Evolutionary conservation across 2,329 filamentous ascomycete species (phyloP).

Genomic region (Ciborinia camelliae): DNA sequence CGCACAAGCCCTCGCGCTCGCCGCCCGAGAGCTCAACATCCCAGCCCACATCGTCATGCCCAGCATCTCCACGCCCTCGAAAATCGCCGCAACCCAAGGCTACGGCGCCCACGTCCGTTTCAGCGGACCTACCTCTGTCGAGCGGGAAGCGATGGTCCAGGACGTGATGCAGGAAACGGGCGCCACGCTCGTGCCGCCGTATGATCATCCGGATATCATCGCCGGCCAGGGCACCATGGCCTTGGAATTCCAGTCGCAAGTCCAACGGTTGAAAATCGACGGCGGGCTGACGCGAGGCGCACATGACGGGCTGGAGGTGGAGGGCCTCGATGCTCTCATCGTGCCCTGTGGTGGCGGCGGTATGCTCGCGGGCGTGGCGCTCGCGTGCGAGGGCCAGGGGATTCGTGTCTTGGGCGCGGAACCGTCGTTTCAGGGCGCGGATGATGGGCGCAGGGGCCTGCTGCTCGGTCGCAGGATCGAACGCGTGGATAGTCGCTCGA

Average conservation of each 20-base stretch:
- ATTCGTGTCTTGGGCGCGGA: constrained; percentile 84
- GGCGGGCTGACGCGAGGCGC: constrained; percentile 23
- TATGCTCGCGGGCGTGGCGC: constrained; percentile 78
- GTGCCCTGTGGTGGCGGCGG: constrained; percentile 86
- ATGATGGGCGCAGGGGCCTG: constrained; percentile 75
- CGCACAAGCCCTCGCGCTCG: constrained; percentile 86
- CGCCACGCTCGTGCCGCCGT: constrained; percentile 80
- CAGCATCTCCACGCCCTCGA: constrained; percentile 74
- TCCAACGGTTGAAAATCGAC: constrained; percentile 48
- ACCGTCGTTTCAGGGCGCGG: constrained; percentile 75
- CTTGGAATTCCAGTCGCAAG: constrained; percentile 77
- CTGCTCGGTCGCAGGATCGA: constrained; percentile 61
- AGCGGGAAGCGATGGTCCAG: constrained; percentile 75
- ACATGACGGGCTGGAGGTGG: no score
- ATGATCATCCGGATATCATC: constrained; percentile 89
- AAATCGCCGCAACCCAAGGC: constrained; percentile 76
- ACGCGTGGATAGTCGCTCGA: constrained; percentile 69
- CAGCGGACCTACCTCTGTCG: constrained; percentile 73
- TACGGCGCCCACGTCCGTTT: constrained; percentile 79
- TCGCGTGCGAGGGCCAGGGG: constrained; percentile 67
- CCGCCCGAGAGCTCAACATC: constrained; percentile 68
- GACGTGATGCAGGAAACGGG: constrained; percentile 67
- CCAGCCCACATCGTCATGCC: constrained; percentile 93
- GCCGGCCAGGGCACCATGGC: constrained; percentile 90
- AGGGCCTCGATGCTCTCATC: constrained; percentile 65